A percentile compares a stretch with the other conserved stretches of the same genome.
Conservation (phyloP, 75 land plant species). For the Adiantum capillusveneris region DNA sequence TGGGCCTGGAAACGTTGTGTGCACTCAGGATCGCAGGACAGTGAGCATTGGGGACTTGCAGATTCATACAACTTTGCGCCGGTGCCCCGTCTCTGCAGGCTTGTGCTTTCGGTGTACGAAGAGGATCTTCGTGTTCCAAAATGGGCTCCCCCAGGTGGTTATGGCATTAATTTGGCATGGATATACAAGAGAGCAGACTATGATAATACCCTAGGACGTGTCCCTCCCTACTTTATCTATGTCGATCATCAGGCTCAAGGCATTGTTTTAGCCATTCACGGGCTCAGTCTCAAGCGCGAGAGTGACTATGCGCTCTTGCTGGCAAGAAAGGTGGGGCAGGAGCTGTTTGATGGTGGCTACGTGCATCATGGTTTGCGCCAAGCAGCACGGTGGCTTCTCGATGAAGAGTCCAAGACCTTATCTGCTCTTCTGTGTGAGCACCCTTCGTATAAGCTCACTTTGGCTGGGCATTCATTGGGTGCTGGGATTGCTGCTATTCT, state of each 20-base stretch:
- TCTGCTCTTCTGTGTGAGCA: slow-evolving; percentile 31
- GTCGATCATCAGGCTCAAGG: slow-evolving; percentile 61
- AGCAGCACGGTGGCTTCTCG: slow-evolving; percentile 64
- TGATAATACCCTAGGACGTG: slow-evolving; percentile 36
- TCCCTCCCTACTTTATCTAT: slow-evolving; percentile 73
- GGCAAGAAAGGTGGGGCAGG: slow-evolving; percentile 68
- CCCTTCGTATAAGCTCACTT: slow-evolving; percentile 52
- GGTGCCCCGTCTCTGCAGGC: slow-evolving; percentile 57
- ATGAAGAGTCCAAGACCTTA: slow-evolving; percentile 45
- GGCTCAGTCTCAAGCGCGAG: slow-evolving; percentile 60
- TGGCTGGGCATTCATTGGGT: slow-evolving; percentile 93
- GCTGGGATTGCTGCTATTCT: slow-evolving; percentile 87
- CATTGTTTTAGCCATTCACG: slow-evolving; percentile 68
- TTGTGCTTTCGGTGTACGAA: slow-evolving; percentile 55
- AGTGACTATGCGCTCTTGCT: slow-evolving; percentile 65
- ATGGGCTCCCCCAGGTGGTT: slow-evolving; percentile 75
- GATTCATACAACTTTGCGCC: slow-evolving; percentile 56
- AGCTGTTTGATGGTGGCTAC: slow-evolving; percentile 72
- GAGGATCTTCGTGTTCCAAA: slow-evolving; percentile 52
- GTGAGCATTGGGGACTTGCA: slow-evolving; percentile 68
- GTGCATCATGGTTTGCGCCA: slow-evolving; percentile 84
- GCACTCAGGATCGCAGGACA: slow-evolving; percentile 58
- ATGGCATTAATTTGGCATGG: slow-evolving; percentile 43
- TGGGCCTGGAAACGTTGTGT: slow-evolving; percentile 77
- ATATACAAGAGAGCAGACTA: slow-evolving; percentile 33